Conservation (phyloP, 2,329 filamentous ascomycete genomes). For the Dothistroma septosporum region DNA sequence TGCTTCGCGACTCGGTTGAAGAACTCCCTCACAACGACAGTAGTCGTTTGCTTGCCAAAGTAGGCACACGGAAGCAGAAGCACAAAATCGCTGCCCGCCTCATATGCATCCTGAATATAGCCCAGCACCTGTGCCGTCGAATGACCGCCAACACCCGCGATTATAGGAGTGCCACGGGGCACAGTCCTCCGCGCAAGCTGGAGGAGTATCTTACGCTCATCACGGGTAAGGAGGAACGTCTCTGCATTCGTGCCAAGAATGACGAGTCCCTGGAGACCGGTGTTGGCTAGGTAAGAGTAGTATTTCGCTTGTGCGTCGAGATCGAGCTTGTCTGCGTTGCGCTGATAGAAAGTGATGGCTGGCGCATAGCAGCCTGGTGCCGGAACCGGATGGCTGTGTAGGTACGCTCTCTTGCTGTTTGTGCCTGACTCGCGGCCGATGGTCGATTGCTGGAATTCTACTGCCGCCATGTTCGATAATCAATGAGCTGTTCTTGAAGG, state of each 20-base stretch:
- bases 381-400: conserved; percentile 2
- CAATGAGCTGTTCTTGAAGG: background rate
- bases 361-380: conserved; percentile 22
- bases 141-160: conserved; percentile 61
- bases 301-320: conserved; percentile 37
- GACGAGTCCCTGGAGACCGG: conserved; percentile 37
- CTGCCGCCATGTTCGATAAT: background rate
- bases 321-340: conserved; percentile 33
- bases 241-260: conserved; percentile 42
- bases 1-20: conserved; percentile 54
- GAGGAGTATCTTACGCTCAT: conserved; percentile 55
- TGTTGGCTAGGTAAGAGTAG: conserved; percentile 38
- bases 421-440: background rate
- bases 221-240: conserved; percentile 39
- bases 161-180: conserved; percentile 53
- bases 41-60: conserved; percentile 60
- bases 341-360: conserved; percentile 40
- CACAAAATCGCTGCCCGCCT: conserved; percentile 58
- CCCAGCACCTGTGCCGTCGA: conserved; percentile 62
- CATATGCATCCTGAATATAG: conserved; percentile 55
- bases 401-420: background rate
- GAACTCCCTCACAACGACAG: conserved; percentile 56
- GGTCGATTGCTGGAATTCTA: background rate
- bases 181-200: conserved; percentile 52
- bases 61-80: conserved; percentile 61